Percentiles rank a stretch among this genome's conserved stretches.
phyloP scores from a whole-genome alignment of 441 rosid species.

The Brassica hybrid region DNA sequence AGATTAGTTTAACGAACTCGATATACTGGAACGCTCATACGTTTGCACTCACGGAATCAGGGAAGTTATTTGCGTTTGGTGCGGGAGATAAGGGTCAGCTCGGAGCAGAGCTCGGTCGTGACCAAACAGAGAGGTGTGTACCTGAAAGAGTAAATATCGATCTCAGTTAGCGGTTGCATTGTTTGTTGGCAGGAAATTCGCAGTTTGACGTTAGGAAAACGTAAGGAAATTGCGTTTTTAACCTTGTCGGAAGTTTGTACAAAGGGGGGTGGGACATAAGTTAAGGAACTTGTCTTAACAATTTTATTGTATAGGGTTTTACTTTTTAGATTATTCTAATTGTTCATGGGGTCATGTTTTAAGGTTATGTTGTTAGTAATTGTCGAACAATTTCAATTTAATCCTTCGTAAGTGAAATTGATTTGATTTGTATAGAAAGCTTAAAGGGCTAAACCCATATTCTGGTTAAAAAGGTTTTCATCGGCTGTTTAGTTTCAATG shows the following conservation, averaged over 20 bases:
- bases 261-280: constrained; percentile 24
- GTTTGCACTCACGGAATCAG: constrained; percentile 87
- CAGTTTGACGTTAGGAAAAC: not conserved
- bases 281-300: constrained; percentile 42
- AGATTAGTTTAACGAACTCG: constrained; percentile 87
- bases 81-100: constrained; percentile 98
- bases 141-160: constrained; percentile 73
- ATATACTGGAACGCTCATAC: constrained; percentile 92
- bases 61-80: constrained; percentile 83
- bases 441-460: too few relatives aligned
- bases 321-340: too few relatives aligned
- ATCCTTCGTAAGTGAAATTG: too few relatives aligned
- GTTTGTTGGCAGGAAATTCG: too few relatives aligned
- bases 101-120: constrained; percentile 66
- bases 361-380: too few relatives aligned
- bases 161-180: constrained; percentile 54
- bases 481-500: too few relatives aligned
- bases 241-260: constrained; percentile 33
- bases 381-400: too few relatives aligned
- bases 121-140: constrained; percentile 70
- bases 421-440: too few relatives aligned
- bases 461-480: too few relatives aligned
- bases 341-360: too few relatives aligned
- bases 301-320: constrained; percentile 31
- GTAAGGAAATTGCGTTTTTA: constrained; percentile 21